These are phyloP conservation scores for Fomitiporia mediterranea DNA, from an alignment of 1,284 basidiomycete species.

Conservation along the genomic window DNA sequence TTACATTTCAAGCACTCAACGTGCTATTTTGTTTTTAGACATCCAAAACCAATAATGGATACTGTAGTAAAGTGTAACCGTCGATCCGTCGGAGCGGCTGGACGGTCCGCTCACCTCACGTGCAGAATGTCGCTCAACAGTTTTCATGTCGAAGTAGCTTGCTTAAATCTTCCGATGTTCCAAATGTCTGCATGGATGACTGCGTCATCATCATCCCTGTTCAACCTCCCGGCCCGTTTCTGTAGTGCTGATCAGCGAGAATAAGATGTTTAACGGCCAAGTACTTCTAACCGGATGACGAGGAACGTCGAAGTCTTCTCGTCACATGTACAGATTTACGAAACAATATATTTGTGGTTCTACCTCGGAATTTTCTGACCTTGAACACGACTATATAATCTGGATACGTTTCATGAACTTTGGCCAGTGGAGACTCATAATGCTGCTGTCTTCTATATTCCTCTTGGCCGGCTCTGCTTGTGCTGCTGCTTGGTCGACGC, in stretches of 20 bases:
- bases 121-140: neutral
- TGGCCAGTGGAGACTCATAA: neutral
- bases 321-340: neutral
- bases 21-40: neutral
- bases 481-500: slow-evolving; percentile 41
- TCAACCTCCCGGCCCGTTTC: too few species aligned
- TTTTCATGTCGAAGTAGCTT: too few species aligned
- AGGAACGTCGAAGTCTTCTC: neutral
- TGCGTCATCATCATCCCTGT: too few species aligned
- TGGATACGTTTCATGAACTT: too few species aligned
- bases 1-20: slow-evolving; percentile 16
- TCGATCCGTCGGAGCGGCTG: neutral
- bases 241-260: too few species aligned
- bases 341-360: too few species aligned
- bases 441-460: neutral
- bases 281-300: neutral
- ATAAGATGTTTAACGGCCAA: too few species aligned
- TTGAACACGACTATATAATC: slow-evolving; percentile 15
- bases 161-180: too few species aligned
- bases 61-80: too few species aligned
- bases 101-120: neutral
- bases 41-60: neutral
- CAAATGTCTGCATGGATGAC: too few species aligned
- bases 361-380: neutral
- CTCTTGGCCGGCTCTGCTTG: slow-evolving; percentile 2